These are phyloP conservation scores for Kurtzmaniella fragi DNA, from an alignment of 805 yeast species.

Conservation along the genomic window DNA sequence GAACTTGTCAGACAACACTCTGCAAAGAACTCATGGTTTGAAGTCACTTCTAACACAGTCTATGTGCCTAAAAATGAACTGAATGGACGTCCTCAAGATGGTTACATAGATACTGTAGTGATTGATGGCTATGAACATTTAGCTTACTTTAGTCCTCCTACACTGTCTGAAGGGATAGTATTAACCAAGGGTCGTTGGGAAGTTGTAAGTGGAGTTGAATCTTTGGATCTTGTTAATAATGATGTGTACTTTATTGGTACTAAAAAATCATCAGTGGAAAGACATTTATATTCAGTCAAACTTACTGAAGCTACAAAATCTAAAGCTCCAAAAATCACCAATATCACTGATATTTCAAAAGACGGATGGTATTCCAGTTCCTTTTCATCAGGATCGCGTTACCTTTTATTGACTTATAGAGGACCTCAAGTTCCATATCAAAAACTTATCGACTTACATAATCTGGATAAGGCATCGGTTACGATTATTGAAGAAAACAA, in stretches of 20 bases:
- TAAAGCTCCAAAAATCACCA: constrained; percentile 43
- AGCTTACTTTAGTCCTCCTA: constrained; percentile 76
- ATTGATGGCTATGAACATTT: constrained; percentile 65
- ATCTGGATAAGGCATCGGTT: constrained; percentile 19
- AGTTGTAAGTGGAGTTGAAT: constrained; percentile 64
- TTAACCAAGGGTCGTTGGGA: constrained; percentile 82
- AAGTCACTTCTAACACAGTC: constrained; percentile 33
- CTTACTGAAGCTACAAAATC: constrained; percentile 29
- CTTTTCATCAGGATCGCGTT: constrained; percentile 77
- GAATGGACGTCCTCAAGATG: constrained; percentile 38
- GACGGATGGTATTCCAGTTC: constrained; percentile 68
- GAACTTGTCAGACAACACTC: constrained; percentile 38
- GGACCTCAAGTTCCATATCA: constrained; percentile 86
- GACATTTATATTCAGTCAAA: constrained; percentile 73
- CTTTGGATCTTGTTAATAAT: constrained; percentile 45
- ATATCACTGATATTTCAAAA: constrained; percentile 24
- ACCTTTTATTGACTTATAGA: constrained; percentile 58
- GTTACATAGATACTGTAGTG: constrained; percentile 75
- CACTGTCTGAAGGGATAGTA: constrained; percentile 39
- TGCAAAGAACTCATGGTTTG: constrained; percentile 57
- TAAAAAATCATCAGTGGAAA: constrained; percentile 69
- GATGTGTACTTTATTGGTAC: constrained; percentile 66
- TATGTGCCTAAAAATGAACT: constrained; percentile 32
- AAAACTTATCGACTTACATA: constrained; percentile 47
- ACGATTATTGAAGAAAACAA: constrained; percentile 46